These are phyloP conservation scores for Zasmidium citrigriseum DNA, from an alignment of 2,329 filamentous ascomycete genomes.

Conservation along the genomic window DNA sequence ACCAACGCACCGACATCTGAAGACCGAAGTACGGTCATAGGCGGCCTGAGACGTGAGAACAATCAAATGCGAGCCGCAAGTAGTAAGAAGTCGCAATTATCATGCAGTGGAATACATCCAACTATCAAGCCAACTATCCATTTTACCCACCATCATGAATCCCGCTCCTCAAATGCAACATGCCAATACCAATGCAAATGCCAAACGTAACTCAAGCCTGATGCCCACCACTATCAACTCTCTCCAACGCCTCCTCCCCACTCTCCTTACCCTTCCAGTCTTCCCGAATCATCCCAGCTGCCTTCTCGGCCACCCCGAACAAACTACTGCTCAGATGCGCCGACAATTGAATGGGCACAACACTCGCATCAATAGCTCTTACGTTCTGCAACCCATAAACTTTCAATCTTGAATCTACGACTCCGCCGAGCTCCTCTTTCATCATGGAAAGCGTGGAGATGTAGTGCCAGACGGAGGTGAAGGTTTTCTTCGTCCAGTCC, in stretches of 20 bases:
- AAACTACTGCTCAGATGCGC: slow-evolving; percentile 29
- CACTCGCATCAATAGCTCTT: slow-evolving; percentile 39
- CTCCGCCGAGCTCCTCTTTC: slow-evolving; percentile 32
- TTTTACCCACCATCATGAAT: no score
- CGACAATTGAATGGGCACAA: slow-evolving; percentile 28
- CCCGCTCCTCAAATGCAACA: no score
- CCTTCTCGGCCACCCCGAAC: slow-evolving; percentile 42
- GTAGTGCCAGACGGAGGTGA: slow-evolving; percentile 33
- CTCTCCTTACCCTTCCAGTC: slow-evolving; percentile 3
- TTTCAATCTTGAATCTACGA: slow-evolving; percentile 38
- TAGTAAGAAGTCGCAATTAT: no score
- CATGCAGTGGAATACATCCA: no score
- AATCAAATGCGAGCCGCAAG: no score
- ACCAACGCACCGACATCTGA: no score
- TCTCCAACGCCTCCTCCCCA: neutral
- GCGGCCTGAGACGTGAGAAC: no score
- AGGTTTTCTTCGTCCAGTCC: slow-evolving; percentile 25
- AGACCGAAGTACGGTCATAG: no score
- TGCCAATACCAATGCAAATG: no score
- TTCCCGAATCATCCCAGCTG: slow-evolving; percentile 30
- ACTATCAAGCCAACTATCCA: no score
- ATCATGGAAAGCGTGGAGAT: slow-evolving; percentile 32
- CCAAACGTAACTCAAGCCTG: no score
- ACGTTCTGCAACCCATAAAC: slow-evolving; percentile 40
- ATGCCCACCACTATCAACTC: neutral